Evolutionary conservation across 768 basidiomycete genomes (phyloP).

Genomic region (Podaxis carcinomalis): DNA sequence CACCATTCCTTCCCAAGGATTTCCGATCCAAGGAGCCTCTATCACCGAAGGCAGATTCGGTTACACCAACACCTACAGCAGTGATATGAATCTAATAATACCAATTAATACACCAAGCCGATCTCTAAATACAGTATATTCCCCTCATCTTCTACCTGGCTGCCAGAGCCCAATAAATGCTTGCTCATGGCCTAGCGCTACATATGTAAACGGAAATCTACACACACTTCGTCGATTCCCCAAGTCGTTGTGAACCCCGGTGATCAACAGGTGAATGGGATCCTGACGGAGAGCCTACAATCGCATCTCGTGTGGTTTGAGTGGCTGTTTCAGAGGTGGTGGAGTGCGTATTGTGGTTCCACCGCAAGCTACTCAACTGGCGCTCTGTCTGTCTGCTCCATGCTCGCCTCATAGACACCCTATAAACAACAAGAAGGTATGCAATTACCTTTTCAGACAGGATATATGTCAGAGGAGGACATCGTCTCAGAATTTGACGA

Average conservation of each 20-base stretch:
- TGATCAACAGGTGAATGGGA: no score
- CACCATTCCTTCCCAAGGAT: constrained; percentile 45
- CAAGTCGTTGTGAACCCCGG: no score
- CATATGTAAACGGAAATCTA: no score
- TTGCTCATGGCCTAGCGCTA: no score
- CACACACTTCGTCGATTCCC: no score
- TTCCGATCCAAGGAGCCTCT: constrained; percentile 28
- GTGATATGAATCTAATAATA: not conserved
- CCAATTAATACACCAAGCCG: not conserved
- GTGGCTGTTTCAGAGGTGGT: not conserved
- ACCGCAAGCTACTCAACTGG: not conserved
- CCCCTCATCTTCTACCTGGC: no score
- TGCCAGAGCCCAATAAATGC: no score
- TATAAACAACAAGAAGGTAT: not conserved
- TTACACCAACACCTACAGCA: constrained; percentile 35
- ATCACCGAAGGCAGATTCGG: constrained; percentile 37
- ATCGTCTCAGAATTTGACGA: no score
- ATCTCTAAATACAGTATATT: not conserved
- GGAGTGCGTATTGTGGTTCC: not conserved
- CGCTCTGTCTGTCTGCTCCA: not conserved
- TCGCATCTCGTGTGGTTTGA: not conserved
- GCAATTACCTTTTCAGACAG: not conserved
- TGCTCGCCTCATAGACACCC: not conserved
- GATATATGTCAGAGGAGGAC: not conserved
- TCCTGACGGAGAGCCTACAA: no score